Percentiles rank a stretch among this genome's conserved stretches.
phyloP scores from a whole-genome alignment of 768 basidiomycete genomes.

The Tubosaeta brunneosetosa region DNA sequence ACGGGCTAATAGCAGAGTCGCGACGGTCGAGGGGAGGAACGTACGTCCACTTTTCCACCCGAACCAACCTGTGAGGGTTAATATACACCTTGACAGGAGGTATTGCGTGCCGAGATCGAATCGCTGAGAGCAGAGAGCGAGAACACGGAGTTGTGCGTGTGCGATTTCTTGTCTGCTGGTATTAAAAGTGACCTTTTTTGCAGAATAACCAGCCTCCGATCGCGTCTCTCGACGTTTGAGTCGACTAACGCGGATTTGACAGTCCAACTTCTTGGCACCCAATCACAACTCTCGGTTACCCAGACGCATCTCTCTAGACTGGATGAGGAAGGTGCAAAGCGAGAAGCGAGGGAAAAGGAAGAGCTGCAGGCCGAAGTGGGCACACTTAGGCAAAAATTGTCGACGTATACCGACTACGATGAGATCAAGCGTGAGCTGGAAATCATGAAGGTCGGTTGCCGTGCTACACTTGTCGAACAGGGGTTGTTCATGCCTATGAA shows the following conservation, averaged over 20 bases:
- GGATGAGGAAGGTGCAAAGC: constrained; percentile 13
- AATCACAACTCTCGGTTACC: constrained; percentile 15
- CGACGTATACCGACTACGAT: constrained; percentile 82
- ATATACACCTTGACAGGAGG: constrained; percentile 51
- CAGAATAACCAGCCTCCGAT: constrained; percentile 46
- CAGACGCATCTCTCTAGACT: constrained; percentile 18
- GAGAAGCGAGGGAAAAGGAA: constrained; percentile 14
- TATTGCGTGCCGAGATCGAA: constrained; percentile 94
- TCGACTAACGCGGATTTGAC: constrained; percentile 34
- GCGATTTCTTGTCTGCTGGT: not conserved
- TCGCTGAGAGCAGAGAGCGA: constrained; percentile 76
- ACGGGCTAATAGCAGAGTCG: constrained; percentile 90
- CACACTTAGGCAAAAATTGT: constrained; percentile 61
- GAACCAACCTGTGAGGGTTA: not conserved
- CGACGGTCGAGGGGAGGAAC: constrained; percentile 89
- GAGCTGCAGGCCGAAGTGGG: constrained; percentile 61
- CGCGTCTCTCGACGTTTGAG: constrained; percentile 72
- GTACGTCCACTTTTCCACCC: constrained; percentile 37
- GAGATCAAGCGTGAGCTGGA: constrained; percentile 97
- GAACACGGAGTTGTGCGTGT: constrained; percentile 59
- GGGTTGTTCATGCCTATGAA: not conserved
- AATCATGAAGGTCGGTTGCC: constrained; percentile 83
- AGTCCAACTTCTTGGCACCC: constrained; percentile 10
- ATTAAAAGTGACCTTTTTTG: not conserved
- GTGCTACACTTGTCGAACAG: not conserved